These are phyloP conservation scores for Calycina herbarum DNA, from an alignment of 2,329 filamentous ascomycete genomes.

Conservation along the genomic window DNA sequence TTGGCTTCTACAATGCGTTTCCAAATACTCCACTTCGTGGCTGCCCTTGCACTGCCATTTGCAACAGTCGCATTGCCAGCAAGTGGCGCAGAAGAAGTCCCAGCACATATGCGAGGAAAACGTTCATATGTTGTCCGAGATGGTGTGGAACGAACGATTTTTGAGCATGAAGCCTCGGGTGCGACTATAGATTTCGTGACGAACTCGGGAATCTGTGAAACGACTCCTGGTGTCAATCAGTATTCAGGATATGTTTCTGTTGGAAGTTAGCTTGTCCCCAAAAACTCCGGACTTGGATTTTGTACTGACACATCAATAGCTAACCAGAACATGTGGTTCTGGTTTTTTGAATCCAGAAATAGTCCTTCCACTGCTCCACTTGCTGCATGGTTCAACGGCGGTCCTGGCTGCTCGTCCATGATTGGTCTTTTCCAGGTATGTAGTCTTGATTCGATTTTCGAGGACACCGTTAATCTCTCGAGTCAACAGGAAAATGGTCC, in stretches of 20 bases:
- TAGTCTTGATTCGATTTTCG: slow-evolving; percentile 27
- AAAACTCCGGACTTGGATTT: not conserved
- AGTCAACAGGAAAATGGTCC: slow-evolving; percentile 43
- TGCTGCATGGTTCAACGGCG: slow-evolving; percentile 48
- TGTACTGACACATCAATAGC: slow-evolving; percentile 13
- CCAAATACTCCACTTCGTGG: slow-evolving; percentile 11
- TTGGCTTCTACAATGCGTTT: slow-evolving; percentile 19
- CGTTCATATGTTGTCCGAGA: slow-evolving; percentile 38
- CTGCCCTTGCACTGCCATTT: slow-evolving; percentile 19
- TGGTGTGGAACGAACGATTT: slow-evolving; percentile 46
- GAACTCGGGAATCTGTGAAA: slow-evolving; percentile 53
- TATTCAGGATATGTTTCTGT: slow-evolving; percentile 53
- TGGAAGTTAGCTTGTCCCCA: slow-evolving; percentile 32
- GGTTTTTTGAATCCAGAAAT: slow-evolving; percentile 61
- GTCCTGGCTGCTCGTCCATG: slow-evolving; percentile 53
- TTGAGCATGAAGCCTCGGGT: slow-evolving; percentile 48
- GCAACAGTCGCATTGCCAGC: slow-evolving; percentile 21
- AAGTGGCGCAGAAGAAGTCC: slow-evolving; percentile 5
- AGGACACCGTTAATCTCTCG: not conserved
- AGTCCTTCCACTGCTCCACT: slow-evolving; percentile 47
- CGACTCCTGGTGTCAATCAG: slow-evolving; percentile 49
- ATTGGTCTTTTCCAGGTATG: slow-evolving; percentile 60
- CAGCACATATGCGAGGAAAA: slow-evolving; percentile 31
- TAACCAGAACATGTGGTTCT: slow-evolving; percentile 33
- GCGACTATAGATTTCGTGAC: slow-evolving; percentile 49